Base-by-base conservation (phyloP, 495 filamentous ascomycete species). In the Staphylotrichum tortipilum region DNA sequence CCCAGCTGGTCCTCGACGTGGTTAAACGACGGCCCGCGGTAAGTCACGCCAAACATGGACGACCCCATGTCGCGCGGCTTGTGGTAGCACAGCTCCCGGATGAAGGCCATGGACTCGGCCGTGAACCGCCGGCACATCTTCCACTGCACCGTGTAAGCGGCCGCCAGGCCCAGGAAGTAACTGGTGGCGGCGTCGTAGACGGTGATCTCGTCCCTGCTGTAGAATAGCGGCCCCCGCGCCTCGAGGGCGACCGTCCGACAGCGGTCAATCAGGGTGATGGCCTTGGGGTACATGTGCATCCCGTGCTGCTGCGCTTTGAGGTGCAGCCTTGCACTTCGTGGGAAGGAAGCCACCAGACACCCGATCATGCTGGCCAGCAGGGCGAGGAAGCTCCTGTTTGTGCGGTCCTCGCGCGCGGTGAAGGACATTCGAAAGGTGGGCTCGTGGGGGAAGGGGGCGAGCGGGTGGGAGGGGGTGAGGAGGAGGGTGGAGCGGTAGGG, bases 391-490 rank as follows among this genome's bases (percentile, higher is more conserved):
- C 75, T 77, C 12, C 72, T 70, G 56, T 81, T 85, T 6, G 68
- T 78, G 24, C 78, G 64, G 64, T 95, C 87, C 55, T 89, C 82
- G 31, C 88, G 75, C 31, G 70, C 74, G 12, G 73, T 70, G 58
- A 91, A 84, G 3, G 84, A 81, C 46, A 77, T 74, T 28, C 87
- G 78, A 55, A 94, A 94, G n/a, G 83, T 81, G 0, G 84, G 85
- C 53, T 94, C 86, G 63, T 95, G 89, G 0, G 89, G 89, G 41
- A 95, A 78, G 0, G 89, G 89, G 28, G 81, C 75, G n/a, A 95
- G 70, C 1, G 89, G 89, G 59, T 95, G 85, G 46, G 94, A 88
- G 61, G 89, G 91, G 7, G 81, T 89, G 60, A 94, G 94, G 68
- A 86, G 94, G 68, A n/a, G n/a, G n/a, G n/a, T 46, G 17, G 38